Conservation (phyloP, 192 early-diverging fungal genomes). For the Backusella sp. region DNA sequence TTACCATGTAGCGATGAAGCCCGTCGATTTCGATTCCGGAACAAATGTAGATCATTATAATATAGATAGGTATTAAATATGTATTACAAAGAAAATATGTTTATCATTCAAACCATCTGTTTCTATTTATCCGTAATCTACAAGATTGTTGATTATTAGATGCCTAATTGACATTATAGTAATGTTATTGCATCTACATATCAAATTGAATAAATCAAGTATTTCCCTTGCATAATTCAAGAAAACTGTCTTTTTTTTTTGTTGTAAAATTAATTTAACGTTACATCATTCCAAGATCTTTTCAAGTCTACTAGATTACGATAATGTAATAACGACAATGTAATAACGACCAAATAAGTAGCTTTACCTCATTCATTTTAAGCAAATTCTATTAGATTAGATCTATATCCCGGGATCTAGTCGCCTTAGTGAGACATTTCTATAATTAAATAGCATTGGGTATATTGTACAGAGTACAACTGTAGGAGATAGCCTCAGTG, state of each 20-base stretch:
- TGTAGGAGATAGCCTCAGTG: not conserved
- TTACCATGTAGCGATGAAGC: not conserved
- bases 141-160: not conserved
- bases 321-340: not conserved
- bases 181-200: not conserved
- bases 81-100: not conserved
- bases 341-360: not conserved
- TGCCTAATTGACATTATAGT: not conserved
- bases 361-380: not conserved
- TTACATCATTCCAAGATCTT: not conserved
- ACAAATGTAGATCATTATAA: not conserved
- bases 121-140: not conserved
- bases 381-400: not conserved
- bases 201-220: not conserved
- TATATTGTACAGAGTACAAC: slow-evolving; percentile 1
- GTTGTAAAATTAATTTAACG: not conserved
- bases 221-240: not conserved
- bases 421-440: not conserved
- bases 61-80: not conserved
- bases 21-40: not conserved
- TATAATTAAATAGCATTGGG: not conserved
- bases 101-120: not conserved
- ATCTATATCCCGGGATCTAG: not conserved
- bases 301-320: not conserved
- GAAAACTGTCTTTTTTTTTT: not conserved